phyloP scores from a whole-genome alignment of 2,329 filamentous ascomycete genomes.

The Ceratocystis albifundus region DNA sequence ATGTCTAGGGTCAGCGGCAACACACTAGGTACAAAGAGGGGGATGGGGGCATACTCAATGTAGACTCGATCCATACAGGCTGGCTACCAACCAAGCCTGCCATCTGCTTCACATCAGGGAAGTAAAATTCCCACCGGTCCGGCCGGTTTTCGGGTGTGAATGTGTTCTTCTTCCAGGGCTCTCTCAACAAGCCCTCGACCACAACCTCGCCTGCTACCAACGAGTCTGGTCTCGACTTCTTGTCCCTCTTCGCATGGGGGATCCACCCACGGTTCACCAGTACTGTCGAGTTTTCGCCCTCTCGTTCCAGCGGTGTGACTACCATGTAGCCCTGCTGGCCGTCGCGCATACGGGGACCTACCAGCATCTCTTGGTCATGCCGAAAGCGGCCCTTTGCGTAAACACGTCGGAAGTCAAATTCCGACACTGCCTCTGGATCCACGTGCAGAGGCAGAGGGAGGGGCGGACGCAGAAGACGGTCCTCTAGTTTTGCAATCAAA shows the following conservation, averaged over 20 bases:
- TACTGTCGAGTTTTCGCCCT: conserved; percentile 52
- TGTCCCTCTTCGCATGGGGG: conserved; percentile 56
- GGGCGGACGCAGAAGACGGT: conserved; percentile 74
- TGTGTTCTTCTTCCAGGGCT: conserved; percentile 95
- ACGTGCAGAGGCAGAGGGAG: conserved; percentile 74
- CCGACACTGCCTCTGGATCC: conserved; percentile 66
- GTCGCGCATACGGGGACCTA: conserved; percentile 80
- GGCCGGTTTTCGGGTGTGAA: conserved; percentile 89
- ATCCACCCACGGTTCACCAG: conserved; percentile 92
- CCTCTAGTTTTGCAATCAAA: conserved; percentile 80
- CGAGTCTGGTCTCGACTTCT: conserved; percentile 52
- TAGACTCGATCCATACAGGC: conserved; percentile 89
- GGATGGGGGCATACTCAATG: conserved; percentile 54
- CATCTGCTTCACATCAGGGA: conserved; percentile 90
- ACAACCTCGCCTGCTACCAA: conserved; percentile 60
- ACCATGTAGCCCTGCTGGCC: conserved; percentile 86
- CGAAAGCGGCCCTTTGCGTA: conserved; percentile 59
- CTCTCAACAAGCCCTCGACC: conserved; percentile 71
- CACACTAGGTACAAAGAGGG: conserved; percentile 15
- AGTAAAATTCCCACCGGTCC: conserved; percentile 78
- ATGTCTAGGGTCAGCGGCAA: background rate
- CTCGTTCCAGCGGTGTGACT: conserved; percentile 75
- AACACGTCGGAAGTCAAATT: conserved; percentile 87
- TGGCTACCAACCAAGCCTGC: conserved; percentile 69
- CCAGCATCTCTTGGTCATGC: conserved; percentile 92